Evolutionary conservation across 352 stramenopile species (phyloP), one percentile per base, ranked within the genome.

Genomic region (Phytophthora idaei): DNA sequence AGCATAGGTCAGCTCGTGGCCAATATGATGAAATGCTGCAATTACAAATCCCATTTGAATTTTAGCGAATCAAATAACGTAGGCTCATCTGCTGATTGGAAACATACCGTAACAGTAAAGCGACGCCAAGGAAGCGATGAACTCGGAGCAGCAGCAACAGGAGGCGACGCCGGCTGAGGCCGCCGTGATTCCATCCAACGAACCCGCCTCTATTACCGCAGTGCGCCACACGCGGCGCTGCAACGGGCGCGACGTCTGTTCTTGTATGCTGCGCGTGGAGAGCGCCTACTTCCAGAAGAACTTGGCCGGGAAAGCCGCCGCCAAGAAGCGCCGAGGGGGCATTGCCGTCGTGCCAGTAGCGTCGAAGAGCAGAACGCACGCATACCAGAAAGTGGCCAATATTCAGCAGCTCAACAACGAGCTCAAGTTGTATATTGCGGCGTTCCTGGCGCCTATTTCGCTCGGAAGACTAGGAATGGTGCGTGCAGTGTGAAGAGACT

Each of bases 231-330:
- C 81, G 53, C 82, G 87, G 5, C 66, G 73, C 58, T 94, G 87
- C 66, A 87, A 93, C 59, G 67, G 74, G 0, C 83, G 85, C 44
- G 58, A 83, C 6, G 28, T 89, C 12, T 94, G 87, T 64, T 90
- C 82, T 10, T 94, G 87, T 41, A 71, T 81, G 47, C 29, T 93
- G 64, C 83, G 85, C 39, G 48, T 87, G 14, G 81, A 91, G 58
- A 92, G 84, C 69, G 70, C 69, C 3, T 84, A 81, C 47, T 93
- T 92, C 65, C 87, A 86, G 17, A 85, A 80, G 55, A 85, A 90
- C 29, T 61, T 94, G 57, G 45, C 39, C 1, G 67, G 57, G 9
- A 81, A 85, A 67, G 61, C 58, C n/a, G 60, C 57, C 28, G 59
- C 61, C 36, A 86, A 85, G 70, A 86, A 85, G 67, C 69, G 69